Evolutionary conservation across 345 rosid genomes (phyloP).

Genomic region (Populus deltoides): DNA sequence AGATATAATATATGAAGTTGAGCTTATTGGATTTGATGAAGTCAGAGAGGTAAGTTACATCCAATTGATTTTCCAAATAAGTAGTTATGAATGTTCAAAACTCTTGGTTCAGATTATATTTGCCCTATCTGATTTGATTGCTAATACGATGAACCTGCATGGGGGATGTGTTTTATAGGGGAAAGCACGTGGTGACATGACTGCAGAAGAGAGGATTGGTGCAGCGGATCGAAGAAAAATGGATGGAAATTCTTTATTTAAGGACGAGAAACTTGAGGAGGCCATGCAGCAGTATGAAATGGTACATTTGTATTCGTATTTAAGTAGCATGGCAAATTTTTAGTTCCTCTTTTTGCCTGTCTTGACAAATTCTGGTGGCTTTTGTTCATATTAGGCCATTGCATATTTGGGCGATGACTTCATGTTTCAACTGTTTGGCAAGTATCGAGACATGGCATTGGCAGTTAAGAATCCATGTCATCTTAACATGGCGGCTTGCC

Average conservation of each 20-base stretch:
- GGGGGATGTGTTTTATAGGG: conserved; percentile 48
- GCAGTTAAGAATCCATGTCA: conserved; percentile 98
- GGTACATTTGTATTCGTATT: conserved; percentile 45
- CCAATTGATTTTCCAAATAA: neutral
- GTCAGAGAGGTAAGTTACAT: conserved; percentile 71
- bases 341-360: neutral
- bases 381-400: conserved; percentile 55
- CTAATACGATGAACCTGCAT: neutral
- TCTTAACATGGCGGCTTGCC: conserved; percentile 85
- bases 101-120: neutral
- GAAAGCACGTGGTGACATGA: conserved; percentile 90
- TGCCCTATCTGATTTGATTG: neutral
- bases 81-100: neutral
- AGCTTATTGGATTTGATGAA: conserved; percentile 96
- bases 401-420: conserved; percentile 96
- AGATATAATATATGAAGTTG: conserved; percentile 79
- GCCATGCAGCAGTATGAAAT: conserved; percentile 99
- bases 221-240: conserved; percentile 89
- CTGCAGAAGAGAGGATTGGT: conserved; percentile 94
- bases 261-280: conserved; percentile 81
- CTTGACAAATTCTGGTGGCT: conserved; percentile 21
- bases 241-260: conserved; percentile 83
- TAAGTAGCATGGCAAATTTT: neutral
- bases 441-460: conserved; percentile 92
- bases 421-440: conserved; percentile 95